Evolutionary conservation across 306 rosid species (phyloP).

Genomic region (Prunus salicina): DNA sequence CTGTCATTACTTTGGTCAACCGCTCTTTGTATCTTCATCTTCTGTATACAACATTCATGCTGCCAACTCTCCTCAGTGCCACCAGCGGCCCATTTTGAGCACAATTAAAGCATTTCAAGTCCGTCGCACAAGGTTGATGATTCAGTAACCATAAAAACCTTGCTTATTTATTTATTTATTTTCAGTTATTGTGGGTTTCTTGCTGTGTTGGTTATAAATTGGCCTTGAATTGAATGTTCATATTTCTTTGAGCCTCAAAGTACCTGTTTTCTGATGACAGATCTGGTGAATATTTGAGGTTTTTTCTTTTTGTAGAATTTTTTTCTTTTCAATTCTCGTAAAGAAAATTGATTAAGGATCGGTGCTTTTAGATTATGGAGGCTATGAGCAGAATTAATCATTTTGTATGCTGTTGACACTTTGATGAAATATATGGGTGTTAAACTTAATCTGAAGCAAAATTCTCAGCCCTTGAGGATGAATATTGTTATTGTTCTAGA

Average conservation of each 20-base stretch:
- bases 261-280: neutral
- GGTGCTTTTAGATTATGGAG: neutral
- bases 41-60: neutral
- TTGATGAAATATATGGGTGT: constrained; percentile 6
- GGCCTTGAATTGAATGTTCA: neutral
- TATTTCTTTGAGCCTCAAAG: neutral
- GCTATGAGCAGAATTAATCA: neutral
- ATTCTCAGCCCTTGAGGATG: neutral
- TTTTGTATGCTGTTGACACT: constrained; percentile 17
- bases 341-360: neutral
- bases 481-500: neutral
- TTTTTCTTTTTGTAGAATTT: neutral
- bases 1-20: neutral
- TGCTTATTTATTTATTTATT: neutral
- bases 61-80: neutral
- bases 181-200: neutral
- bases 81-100: neutral
- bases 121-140: neutral
- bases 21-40: constrained; percentile 6
- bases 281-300: neutral
- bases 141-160: neutral
- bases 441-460: constrained; percentile 9
- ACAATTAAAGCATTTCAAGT: constrained; percentile 3
- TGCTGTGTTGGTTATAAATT: neutral
- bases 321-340: neutral